phyloP scores from a whole-genome alignment of 441 rosid genomes.

The Pelargonium citronellum region DNA sequence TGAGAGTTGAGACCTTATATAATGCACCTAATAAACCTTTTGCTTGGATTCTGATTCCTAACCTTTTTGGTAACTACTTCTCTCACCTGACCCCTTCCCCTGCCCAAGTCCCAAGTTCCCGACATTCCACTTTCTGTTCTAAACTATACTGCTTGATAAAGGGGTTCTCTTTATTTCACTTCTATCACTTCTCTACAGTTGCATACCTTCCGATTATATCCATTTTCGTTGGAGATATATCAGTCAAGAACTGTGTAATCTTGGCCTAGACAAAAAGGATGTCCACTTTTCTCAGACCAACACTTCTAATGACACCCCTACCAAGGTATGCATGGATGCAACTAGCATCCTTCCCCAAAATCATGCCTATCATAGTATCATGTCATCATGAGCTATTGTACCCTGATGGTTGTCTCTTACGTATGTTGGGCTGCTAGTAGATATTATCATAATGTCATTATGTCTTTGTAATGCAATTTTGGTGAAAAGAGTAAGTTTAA shows the following conservation, averaged over 20 bases:
- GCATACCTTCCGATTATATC: conserved; percentile 5
- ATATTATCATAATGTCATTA: neutral
- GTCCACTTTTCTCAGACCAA: conserved; percentile 7
- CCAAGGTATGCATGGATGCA: conserved; percentile 6
- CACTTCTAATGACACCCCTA: conserved; percentile 7
- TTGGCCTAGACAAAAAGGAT: neutral
- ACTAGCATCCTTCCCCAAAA: neutral
- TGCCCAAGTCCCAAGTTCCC: conserved; percentile 4
- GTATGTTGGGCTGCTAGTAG: neutral
- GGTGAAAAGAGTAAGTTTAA: neutral
- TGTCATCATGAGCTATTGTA: neutral
- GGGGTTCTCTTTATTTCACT: neutral
- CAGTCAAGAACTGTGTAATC: neutral
- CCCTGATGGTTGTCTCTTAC: neutral
- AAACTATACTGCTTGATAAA: neutral
- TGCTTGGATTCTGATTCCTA: neutral
- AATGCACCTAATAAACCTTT: neutral
- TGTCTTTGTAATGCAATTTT: conserved; percentile 5
- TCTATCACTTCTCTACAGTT: neutral
- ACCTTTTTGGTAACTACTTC: neutral
- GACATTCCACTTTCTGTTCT: neutral
- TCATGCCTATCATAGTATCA: neutral
- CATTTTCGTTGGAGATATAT: neutral
- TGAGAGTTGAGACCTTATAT: neutral
- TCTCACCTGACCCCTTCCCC: neutral